Evolutionary conservation across 768 basidiomycete genomes (phyloP).

Genomic region (Leccinum fibrillosum): DNA sequence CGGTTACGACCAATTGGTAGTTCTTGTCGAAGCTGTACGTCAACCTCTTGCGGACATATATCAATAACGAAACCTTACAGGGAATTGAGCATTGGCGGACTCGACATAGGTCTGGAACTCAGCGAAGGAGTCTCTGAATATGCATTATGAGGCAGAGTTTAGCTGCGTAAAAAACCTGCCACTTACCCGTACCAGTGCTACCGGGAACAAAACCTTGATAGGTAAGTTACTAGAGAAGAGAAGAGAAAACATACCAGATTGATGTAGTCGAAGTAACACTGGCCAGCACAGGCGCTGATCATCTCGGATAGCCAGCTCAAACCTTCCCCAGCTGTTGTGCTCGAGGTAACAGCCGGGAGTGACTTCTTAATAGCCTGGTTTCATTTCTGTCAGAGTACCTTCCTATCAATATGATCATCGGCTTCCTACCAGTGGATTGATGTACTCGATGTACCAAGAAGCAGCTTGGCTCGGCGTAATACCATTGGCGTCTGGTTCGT

Average conservation of each 20-base stretch:
- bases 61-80: constrained; percentile 12
- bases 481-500: constrained; percentile 34
- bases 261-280: constrained; percentile 35
- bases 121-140: constrained; percentile 22
- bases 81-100: constrained; percentile 27
- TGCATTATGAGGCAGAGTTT: not conserved
- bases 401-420: not conserved
- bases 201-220: not conserved
- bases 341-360: constrained; percentile 36
- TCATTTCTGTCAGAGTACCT: not conserved
- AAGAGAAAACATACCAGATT: constrained; percentile 27
- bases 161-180: not conserved
- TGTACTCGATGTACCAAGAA: constrained; percentile 33
- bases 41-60: not conserved
- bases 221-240: not conserved
- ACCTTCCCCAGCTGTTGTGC: constrained; percentile 30
- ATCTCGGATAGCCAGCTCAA: constrained; percentile 35
- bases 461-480: constrained; percentile 31
- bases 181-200: constrained; percentile 32
- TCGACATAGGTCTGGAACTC: constrained; percentile 30
- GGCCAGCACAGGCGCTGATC: constrained; percentile 33
- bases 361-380: constrained; percentile 36
- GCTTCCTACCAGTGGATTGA: constrained; percentile 35
- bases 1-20: constrained; percentile 28
- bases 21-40: constrained; percentile 10